A percentile compares a stretch with the other conserved stretches of the same genome.
Conservation (phyloP, 2,329 filamentous ascomycete species). For the Diaporthe citri region DNA sequence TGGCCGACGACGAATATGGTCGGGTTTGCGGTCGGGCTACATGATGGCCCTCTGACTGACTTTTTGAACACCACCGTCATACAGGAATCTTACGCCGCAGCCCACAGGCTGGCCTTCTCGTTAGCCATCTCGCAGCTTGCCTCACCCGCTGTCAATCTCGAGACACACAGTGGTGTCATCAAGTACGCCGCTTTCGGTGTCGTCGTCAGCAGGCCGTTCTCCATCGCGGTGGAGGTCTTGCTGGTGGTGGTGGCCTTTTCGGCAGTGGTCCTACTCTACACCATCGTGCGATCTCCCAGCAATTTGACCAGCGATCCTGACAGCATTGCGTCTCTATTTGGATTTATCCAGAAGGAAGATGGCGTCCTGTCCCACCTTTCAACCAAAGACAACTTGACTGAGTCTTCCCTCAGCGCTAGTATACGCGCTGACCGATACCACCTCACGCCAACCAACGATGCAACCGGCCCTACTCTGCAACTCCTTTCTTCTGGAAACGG, state of each 20-base stretch:
- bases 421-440: conserved; percentile 1
- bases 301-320: conserved; percentile 46
- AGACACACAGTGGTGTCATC: background rate
- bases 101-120: conserved; percentile 51
- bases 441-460: background rate
- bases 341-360: conserved; percentile 38
- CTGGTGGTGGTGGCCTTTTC: conserved; percentile 44
- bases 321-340: conserved; percentile 46
- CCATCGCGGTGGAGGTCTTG: conserved; percentile 47
- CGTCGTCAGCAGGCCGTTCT: conserved; percentile 50
- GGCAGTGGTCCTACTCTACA: conserved; percentile 41
- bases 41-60: conserved; percentile 43
- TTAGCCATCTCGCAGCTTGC: conserved; percentile 42
- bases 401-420: conserved; percentile 15
- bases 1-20: conserved; percentile 50
- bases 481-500: background rate
- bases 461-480: background rate
- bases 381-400: conserved; percentile 29
- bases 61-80: conserved; percentile 28
- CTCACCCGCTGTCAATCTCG: conserved; percentile 24
- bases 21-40: conserved; percentile 48
- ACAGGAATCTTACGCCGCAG: conserved; percentile 41
- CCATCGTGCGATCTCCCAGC: conserved; percentile 40
- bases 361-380: conserved; percentile 35
- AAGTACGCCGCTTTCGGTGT: conserved; percentile 46